Evolutionary conservation across 129 eudicot genomes (phyloP), one percentile per base, ranked within the genome.

Genomic region (Pulicaria dysenterica): DNA sequence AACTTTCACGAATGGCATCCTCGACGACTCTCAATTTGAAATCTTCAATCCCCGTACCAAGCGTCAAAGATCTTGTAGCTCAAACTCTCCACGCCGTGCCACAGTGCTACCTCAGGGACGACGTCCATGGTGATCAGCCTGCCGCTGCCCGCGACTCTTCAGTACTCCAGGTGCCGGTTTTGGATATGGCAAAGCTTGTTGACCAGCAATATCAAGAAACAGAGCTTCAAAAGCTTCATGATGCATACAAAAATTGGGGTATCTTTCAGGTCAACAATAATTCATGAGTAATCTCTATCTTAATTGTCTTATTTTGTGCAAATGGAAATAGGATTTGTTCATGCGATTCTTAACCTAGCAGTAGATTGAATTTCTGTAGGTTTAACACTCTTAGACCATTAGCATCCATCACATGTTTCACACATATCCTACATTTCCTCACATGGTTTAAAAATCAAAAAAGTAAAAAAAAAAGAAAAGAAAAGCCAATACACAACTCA

Each of bases 1-100:
- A 73, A 15, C 31, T 34, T n/a, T n/a, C 24, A 14, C 5, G 16
- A 73, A 80, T 67, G 82, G 36, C 82, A 39, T 7, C 70, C 5
- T 0, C 51, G 50, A 50, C 40, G 49, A 51, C 39, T 69, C 55
- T 7, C 12, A 80, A 64, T 62, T 46, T 80, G 43, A 38, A 67
- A 63, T 75, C 81, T 50, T 75, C 85, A n/a, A 71, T 80, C 63
- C 84, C 81, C 4, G 81, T 80, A 24, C 69, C 81, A 39, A 75
- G 85, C 56, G 73, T 81, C 31, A 81, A 69, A 48, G 81, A 81
- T 53, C 74, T 81, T 31, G 38, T 54, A 42, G 42, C 73, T 19
- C 60, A 70, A 40, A 1, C 56, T 54, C 75, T 75, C 2, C 45
- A 38, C 4, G 16, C 73, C 40, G 77, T 75, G 56, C 84, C 81